phyloP scores from a whole-genome alignment of 139 green algal genomes.

The Trebouxia sp. region DNA sequence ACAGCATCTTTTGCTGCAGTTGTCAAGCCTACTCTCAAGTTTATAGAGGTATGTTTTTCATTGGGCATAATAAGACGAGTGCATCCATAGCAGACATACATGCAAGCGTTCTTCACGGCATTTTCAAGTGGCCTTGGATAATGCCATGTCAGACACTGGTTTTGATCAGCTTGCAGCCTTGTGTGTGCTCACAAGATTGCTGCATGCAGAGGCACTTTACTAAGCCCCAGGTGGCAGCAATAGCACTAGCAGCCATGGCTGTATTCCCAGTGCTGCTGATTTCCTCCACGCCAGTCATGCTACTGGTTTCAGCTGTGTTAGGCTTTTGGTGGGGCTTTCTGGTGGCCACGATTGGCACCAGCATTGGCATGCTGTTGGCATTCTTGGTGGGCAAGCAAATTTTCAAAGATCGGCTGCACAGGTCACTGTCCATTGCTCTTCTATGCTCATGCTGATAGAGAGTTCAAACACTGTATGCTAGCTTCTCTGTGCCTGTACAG shows the following conservation, averaged over 20 bases:
- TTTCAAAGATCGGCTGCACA: neutral
- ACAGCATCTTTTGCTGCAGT: neutral
- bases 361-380: conserved; percentile 22
- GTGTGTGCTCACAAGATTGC: no score
- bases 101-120: no score
- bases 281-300: neutral
- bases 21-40: conserved; percentile 22
- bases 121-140: no score
- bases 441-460: no score
- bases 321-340: conserved; percentile 22
- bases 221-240: conserved; percentile 16
- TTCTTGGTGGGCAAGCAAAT: conserved; percentile 22
- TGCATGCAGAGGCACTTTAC: conserved; percentile 4
- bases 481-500: no score
- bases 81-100: no score
- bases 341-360: conserved; percentile 1
- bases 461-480: no score
- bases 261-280: neutral
- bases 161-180: no score
- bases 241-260: conserved; percentile 20
- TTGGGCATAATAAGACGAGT: no score
- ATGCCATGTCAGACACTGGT: no score
- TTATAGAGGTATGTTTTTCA: conserved; percentile 9
- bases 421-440: no score
- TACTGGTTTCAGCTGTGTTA: conserved; percentile 21